Percentiles rank a stretch among this genome's conserved stretches.
Conservation (phyloP, 805 yeast genomes). For the Zygoascus ofunaensis region DNA sequence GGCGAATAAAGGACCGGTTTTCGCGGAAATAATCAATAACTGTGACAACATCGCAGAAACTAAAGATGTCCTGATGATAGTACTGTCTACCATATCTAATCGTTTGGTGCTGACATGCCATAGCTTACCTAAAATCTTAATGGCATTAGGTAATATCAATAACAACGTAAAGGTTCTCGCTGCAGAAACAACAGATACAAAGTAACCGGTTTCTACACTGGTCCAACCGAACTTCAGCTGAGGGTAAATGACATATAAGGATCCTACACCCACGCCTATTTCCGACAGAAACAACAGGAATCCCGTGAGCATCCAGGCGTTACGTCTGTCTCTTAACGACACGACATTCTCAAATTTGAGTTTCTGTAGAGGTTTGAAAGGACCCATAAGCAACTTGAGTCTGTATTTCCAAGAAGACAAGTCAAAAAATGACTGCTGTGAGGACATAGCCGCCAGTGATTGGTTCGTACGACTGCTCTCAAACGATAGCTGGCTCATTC, state of each 20-base stretch:
- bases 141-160: slow-evolving; percentile 18
- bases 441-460: neutral
- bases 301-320: slow-evolving; percentile 15
- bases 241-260: slow-evolving; percentile 22
- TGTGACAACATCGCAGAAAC: neutral
- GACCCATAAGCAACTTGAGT: neutral
- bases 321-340: slow-evolving; percentile 7
- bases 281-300: slow-evolving; percentile 10
- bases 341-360: slow-evolving; percentile 14
- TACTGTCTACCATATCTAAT: slow-evolving; percentile 4
- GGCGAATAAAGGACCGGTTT: slow-evolving; percentile 1
- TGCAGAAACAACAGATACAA: slow-evolving; percentile 21
- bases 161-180: slow-evolving; percentile 18
- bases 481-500: neutral
- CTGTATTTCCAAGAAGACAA: too few species aligned
- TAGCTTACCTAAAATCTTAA: slow-evolving; percentile 8
- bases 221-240: slow-evolving; percentile 26
- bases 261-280: slow-evolving; percentile 11
- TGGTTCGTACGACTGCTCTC: neutral
- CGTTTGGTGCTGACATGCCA: slow-evolving; percentile 4
- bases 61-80: slow-evolving; percentile 5
- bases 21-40: neutral
- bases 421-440: neutral
- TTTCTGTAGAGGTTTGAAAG: slow-evolving; percentile 18
- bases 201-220: slow-evolving; percentile 25